Base-by-base conservation (phyloP, 108 stramenopile species). In the Stephanodiscus minutulus region DNA sequence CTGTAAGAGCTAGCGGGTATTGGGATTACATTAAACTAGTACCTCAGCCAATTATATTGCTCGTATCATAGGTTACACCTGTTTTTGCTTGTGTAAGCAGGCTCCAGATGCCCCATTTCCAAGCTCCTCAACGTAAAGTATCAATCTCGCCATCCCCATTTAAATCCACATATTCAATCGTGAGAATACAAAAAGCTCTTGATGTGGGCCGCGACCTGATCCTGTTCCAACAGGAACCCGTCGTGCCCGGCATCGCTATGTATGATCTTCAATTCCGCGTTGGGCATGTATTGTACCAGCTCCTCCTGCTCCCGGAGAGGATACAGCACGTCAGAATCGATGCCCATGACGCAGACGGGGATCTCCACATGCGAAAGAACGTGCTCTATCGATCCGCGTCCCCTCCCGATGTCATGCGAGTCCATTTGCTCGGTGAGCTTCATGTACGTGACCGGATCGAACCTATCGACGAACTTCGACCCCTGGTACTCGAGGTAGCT, bases 391-490 rank as follows among this genome's bases (percentile, higher is more conserved):
- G 85, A 56, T 17, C 72, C 78, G 25, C 83, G 80, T 6, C 84
- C 86, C 47, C 94, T 83, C 35, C 78, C 78, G 17, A 97, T 68
- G 66, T 97, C 94, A 61, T 97, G 97, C 5, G 88, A 85, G 79
- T 96, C 95, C 94, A 97, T 94, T 73, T 92, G 93, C 68, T 96
- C 94, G 47, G 95, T 97, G 74, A 97, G 55, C 55, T 92, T 91
- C 49, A 97, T 88, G 72, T 96, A 97, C 33, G 94, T 94, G 22
- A 96, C 78, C 20, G 97, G 91, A 79, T 97, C 97, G 69, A 97
- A 96, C 1, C 97, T 79, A 55, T 76, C 73, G 11, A 94, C 59
- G 73, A 97, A 97, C 69, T 97, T 97, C 58, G 75, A 44, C 0
- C 97, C 97, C 72, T 97, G 95, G 55, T 97, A 96, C 64, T 94